Percentiles rank a stretch among this genome's conserved stretches.
Evolutionary conservation across 352 stramenopile genomes (phyloP).

Genomic region (Halophytophthora batemanensis): DNA sequence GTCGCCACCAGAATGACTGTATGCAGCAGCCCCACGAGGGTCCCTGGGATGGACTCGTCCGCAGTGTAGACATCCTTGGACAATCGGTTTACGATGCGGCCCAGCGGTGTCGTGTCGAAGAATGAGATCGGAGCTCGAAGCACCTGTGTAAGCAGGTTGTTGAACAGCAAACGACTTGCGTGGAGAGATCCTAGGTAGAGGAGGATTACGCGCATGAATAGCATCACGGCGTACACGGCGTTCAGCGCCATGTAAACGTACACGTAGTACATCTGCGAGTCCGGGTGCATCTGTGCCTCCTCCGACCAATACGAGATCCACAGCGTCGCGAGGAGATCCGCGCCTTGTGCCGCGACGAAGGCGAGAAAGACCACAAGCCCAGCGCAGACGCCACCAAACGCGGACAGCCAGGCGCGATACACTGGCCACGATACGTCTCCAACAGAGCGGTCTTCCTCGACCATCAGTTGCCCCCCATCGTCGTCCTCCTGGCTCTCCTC

Average conservation of each 20-base stretch:
- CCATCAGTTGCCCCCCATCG: constrained; percentile 47
- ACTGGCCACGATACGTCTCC: constrained; percentile 68
- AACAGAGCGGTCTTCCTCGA: constrained; percentile 70
- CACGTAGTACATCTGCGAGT: constrained; percentile 78
- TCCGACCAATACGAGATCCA: constrained; percentile 96
- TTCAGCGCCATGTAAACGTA: constrained; percentile 84
- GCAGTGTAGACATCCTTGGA: constrained; percentile 70
- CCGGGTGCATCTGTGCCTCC: constrained; percentile 41
- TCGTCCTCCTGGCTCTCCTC: constrained; percentile 40
- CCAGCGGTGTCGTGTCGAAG: constrained; percentile 68
- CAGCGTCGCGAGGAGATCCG: constrained; percentile 56
- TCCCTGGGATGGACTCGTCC: constrained; percentile 51
- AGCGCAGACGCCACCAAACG: constrained; percentile 53
- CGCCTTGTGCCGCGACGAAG: constrained; percentile 47
- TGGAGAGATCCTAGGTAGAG: constrained; percentile 62
- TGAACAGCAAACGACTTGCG: constrained; percentile 61
- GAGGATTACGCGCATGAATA: constrained; percentile 61
- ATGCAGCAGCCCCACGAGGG: constrained; percentile 40
- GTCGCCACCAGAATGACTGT: constrained; percentile 49
- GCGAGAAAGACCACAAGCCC: constrained; percentile 48
- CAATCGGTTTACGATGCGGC: constrained; percentile 60
- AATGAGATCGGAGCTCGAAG: constrained; percentile 62
- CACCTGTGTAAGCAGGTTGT: constrained; percentile 51
- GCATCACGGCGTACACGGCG: constrained; percentile 41
- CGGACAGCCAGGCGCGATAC: constrained; percentile 63